Evolutionary conservation across 192 early-diverging fungal species (phyloP).

Genomic region (Podila minutissima): DNA sequence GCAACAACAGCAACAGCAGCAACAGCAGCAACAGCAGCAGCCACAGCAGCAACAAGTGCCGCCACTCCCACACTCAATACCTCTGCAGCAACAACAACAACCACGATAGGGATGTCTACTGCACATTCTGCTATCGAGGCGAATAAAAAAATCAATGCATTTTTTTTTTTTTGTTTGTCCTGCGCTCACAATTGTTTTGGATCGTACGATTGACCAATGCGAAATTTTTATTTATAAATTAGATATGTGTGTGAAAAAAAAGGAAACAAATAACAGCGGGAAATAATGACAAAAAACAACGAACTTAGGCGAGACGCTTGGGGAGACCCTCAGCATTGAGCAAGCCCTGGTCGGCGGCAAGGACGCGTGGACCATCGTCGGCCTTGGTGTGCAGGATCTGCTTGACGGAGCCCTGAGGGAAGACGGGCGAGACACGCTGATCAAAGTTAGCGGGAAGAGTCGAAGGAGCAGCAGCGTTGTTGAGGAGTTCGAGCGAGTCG

Average conservation of each 20-base stretch:
- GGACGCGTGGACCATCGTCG: conserved; percentile 92
- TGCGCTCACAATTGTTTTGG: conserved; percentile 6
- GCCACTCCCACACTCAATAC: background rate
- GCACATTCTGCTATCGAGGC: too few species aligned
- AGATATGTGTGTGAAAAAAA: background rate
- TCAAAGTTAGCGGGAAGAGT: conserved; percentile 62
- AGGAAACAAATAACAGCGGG: background rate
- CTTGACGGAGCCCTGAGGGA: conserved; percentile 77
- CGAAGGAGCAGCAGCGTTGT: conserved; percentile 38
- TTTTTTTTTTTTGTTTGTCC: conserved; percentile 1
- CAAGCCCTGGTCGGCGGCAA: conserved; percentile 63
- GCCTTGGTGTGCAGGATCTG: conserved; percentile 92
- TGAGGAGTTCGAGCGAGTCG: conserved; percentile 59
- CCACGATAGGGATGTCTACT: background rate
- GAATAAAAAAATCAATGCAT: background rate
- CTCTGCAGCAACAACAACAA: background rate
- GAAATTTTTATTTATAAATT: too few species aligned
- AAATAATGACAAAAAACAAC: background rate
- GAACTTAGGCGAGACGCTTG: conserved; percentile 51
- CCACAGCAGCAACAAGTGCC: too few species aligned
- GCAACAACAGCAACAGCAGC: conserved; percentile 5
- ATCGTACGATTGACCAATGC: too few species aligned
- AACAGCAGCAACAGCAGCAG: conserved; percentile 28
- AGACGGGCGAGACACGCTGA: conserved; percentile 64
- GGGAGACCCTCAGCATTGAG: conserved; percentile 74